Evolutionary conservation across 345 rosid species (phyloP), one percentile per base, ranked within the genome.

Genomic region (Populus tremula): DNA sequence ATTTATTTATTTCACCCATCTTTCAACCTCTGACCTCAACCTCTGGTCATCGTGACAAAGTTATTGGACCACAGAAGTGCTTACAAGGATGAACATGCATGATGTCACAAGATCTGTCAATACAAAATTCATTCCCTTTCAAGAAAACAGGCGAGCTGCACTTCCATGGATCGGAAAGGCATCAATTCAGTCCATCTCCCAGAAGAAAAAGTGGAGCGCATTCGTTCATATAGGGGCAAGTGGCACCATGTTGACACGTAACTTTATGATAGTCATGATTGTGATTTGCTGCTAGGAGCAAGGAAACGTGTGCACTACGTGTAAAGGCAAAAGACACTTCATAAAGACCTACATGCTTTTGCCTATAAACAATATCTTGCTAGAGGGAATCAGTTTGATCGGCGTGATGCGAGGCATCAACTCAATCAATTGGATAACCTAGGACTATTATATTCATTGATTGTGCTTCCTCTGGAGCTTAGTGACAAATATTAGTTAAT

Each of bases 251-350:
- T 31, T 36, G 39, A 25, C 35, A 36, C 20, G 23, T 21, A 3
- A 73, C 27, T 27, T 31, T 56, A n/a, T 39, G 38, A 16, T 33
- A 11, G 10, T 41, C 56, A 69, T 69, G 27, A 63, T 63, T 63
- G 16, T 63, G 29, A 63, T 63, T 14, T 6, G 25, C 45, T 31
- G 11, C 43, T 3, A 35, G 20, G 5, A 21, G 69, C 16, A 5
- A 13, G 18, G 1, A 2, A 18, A 69, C 73, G 76, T 71, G 82
- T 70, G 63, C 49, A 20, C 67, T 74, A 69, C 80, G 80, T 77
- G 84, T 80, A 85, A 80, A 82, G 80, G 39, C n/a, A 0, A 66
- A 33, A n/a, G 6, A 31, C 67, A 45, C 71, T 9, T 25, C 31
- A 67, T 72, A 80, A 72, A 82, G 73, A 67, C 67, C 45, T n/a